Conservation (phyloP, 1,139 yeast genomes). For the Hansenula sp. region DNA sequence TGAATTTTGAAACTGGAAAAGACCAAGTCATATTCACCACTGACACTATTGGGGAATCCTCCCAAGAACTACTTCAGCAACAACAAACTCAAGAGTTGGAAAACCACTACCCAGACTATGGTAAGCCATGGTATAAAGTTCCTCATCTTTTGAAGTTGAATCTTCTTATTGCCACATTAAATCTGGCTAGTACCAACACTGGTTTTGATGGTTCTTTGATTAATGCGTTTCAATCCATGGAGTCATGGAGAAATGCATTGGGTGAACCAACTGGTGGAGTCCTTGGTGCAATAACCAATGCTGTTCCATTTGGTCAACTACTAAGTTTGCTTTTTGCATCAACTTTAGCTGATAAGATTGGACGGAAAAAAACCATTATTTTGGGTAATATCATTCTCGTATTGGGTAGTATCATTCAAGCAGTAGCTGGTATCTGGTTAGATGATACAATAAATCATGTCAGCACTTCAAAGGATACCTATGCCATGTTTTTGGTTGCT, state of each 20-base stretch:
- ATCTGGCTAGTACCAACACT: constrained; percentile 41
- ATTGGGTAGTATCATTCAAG: constrained; percentile 42
- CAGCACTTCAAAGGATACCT: constrained; percentile 19
- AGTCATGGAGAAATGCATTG: constrained; percentile 32
- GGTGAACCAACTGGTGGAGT: constrained; percentile 38
- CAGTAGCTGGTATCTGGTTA: constrained; percentile 28
- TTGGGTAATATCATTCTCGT: constrained; percentile 37
- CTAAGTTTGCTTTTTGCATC: constrained; percentile 25
- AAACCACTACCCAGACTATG: constrained; percentile 29
- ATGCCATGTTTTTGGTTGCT: constrained; percentile 41
- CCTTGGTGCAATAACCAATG: constrained; percentile 44
- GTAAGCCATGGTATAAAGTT: constrained; percentile 29
- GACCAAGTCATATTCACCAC: too few species aligned
- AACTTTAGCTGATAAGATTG: constrained; percentile 38
- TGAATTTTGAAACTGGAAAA: too few species aligned
- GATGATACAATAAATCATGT: constrained; percentile 3
- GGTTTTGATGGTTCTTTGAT: constrained; percentile 51
- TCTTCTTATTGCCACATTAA: constrained; percentile 32
- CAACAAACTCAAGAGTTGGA: too few species aligned
- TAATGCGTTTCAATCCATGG: constrained; percentile 45
- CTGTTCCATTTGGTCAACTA: constrained; percentile 46
- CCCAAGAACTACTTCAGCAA: too few species aligned
- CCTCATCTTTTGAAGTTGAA: constrained; percentile 35
- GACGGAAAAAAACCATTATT: constrained; percentile 40
- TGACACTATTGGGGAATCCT: too few species aligned